Evolutionary conservation across 257 asterid genomes (phyloP).

Genomic region (Solanum lycopersicoides): DNA sequence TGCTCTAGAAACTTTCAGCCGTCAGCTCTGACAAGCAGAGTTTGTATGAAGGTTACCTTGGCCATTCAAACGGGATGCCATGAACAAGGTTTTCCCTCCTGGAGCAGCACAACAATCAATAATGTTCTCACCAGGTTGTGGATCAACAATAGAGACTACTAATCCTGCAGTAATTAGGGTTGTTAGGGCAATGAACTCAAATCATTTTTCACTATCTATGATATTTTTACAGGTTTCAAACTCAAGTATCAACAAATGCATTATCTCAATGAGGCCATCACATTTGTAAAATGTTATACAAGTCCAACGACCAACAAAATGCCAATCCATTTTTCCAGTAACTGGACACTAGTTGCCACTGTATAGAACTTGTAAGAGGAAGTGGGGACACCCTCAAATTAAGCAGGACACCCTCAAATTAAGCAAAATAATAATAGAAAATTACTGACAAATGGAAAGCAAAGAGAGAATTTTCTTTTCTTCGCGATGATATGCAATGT

Average conservation of each 20-base stretch:
- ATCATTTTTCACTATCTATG: neutral
- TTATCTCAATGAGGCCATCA: neutral
- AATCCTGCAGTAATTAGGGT: constrained; percentile 40
- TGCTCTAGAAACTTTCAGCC: neutral
- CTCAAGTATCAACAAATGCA: neutral
- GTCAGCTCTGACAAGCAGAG: neutral
- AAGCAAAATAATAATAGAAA: neutral
- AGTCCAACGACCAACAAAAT: neutral
- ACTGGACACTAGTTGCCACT: neutral
- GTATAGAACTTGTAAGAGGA: neutral
- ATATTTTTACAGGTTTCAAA: neutral
- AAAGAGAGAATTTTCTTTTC: neutral
- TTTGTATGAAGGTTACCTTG: constrained; percentile 37
- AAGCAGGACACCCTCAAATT: neutral
- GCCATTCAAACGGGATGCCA: constrained; percentile 74
- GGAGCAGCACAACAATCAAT: constrained; percentile 99
- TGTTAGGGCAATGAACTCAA: neutral
- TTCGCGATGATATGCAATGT: neutral
- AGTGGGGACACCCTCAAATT: neutral
- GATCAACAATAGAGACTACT: constrained; percentile 71
- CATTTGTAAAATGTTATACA: neutral
- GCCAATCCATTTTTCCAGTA: neutral
- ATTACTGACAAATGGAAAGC: neutral
- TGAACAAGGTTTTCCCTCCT: constrained; percentile 93
- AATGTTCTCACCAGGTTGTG: constrained; percentile 78